phyloP scores from a whole-genome alignment of 2,329 filamentous ascomycete genomes.

The Pyricularia pennisetigena region DNA sequence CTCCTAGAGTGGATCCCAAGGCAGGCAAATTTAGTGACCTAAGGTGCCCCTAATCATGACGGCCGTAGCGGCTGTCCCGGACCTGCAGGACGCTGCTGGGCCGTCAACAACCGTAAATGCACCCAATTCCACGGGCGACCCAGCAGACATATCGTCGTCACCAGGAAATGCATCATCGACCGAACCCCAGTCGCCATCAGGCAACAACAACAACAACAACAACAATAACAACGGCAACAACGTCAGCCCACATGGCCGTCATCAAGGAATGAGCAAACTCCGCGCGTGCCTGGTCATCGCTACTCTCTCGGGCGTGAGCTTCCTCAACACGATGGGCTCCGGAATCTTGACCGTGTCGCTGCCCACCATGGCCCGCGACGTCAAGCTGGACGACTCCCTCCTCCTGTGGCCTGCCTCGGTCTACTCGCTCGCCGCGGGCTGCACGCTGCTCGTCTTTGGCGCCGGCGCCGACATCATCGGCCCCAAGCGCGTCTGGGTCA shows the following conservation, averaged over 20 bases:
- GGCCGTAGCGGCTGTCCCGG: not conserved
- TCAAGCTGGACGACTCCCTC: constrained; percentile 7
- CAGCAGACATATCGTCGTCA: not conserved
- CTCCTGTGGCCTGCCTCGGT: constrained; percentile 13
- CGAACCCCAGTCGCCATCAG: not conserved
- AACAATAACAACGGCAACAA: too few species aligned
- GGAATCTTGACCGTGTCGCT: constrained; percentile 8
- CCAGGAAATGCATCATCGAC: not conserved
- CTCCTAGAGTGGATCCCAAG: too few species aligned
- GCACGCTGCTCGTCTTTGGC: constrained; percentile 23
- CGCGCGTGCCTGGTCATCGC: not conserved
- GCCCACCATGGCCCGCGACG: constrained; percentile 14
- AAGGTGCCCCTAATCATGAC: not conserved
- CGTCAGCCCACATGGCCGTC: not conserved
- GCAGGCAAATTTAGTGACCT: too few species aligned
- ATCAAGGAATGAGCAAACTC: not conserved
- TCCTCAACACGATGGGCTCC: not conserved
- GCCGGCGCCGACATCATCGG: constrained; percentile 26
- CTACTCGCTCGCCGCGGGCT: constrained; percentile 14
- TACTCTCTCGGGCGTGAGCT: not conserved
- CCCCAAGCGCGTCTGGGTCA: constrained; percentile 15
- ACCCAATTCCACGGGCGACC: not conserved
- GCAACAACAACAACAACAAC: too few species aligned
- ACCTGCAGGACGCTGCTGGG: not conserved
- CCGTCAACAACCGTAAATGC: not conserved